Evolutionary conservation across 2,329 filamentous ascomycete genomes (phyloP).

Genomic region (Colletotrichum sublineola): DNA sequence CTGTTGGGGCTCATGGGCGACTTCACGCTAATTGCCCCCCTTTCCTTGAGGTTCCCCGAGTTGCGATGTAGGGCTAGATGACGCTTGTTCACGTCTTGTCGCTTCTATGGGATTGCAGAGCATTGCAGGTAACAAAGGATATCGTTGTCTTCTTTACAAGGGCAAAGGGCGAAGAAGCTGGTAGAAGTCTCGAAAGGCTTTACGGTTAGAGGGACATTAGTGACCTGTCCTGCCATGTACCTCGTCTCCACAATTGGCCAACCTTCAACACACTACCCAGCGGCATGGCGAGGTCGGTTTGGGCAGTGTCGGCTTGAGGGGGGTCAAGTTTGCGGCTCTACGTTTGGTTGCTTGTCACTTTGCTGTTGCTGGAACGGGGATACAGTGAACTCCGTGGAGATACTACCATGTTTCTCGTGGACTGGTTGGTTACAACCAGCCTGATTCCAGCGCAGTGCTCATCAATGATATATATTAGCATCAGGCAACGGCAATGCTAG

Average conservation of each 20-base stretch:
- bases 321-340: background rate
- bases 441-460: too few relatives aligned
- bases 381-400: too few relatives aligned
- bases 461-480: background rate
- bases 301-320: background rate
- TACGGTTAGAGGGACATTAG: constrained; percentile 1
- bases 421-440: too few relatives aligned
- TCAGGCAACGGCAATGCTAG: background rate
- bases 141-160: background rate
- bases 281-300: background rate
- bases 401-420: background rate
- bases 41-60: constrained; percentile 4
- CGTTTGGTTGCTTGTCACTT: background rate
- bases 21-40: constrained; percentile 22
- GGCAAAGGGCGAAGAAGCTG: background rate
- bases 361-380: background rate
- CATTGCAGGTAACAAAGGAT: constrained; percentile 27
- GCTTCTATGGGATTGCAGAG: background rate
- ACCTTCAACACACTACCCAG: background rate
- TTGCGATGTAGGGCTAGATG: constrained; percentile 22
- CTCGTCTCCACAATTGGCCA: constrained; percentile 9
- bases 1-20: constrained; percentile 22
- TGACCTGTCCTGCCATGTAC: background rate
- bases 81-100: background rate
- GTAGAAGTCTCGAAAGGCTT: constrained; percentile 1